phyloP scores from a whole-genome alignment of 176 grass and related monocot genomes.

The Oryza brachyantha region DNA sequence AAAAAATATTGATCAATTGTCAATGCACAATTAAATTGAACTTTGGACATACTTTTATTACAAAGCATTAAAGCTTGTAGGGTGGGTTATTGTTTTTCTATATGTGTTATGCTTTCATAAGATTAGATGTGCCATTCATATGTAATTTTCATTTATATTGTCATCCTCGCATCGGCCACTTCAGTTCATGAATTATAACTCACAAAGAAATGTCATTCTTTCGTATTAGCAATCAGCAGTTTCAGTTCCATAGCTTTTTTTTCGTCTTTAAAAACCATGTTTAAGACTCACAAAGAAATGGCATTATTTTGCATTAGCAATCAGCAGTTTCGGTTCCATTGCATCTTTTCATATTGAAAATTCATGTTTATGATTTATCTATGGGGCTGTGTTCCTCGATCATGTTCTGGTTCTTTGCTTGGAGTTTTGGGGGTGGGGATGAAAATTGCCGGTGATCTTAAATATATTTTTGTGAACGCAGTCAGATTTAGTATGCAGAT shows the following conservation, averaged over 20 bases:
- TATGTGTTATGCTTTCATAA: background rate
- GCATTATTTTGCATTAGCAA: background rate
- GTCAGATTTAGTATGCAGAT: slow-evolving; percentile 29
- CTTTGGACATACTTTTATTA: background rate
- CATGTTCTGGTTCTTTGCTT: background rate
- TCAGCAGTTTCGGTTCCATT: background rate
- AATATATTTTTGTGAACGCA: slow-evolving; percentile 28
- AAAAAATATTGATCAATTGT: too few species aligned
- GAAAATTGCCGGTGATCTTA: slow-evolving; percentile 11
- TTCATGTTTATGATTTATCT: background rate
- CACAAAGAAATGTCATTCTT: background rate
- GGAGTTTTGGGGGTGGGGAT: background rate
- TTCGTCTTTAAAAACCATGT: background rate
- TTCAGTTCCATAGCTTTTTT: background rate
- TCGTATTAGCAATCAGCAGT: background rate
- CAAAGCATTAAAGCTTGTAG: background rate
- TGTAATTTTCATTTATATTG: background rate
- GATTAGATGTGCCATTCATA: background rate
- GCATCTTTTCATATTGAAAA: background rate
- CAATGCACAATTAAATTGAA: background rate
- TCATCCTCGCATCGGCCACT: background rate
- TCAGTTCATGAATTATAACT: background rate
- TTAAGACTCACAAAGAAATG: slow-evolving; percentile 3
- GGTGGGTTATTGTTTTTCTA: background rate
- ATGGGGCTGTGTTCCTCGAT: background rate